Evolutionary conservation across 1,284 basidiomycete species (phyloP).

Genomic region (Cryptococcus deneoformans): DNA sequence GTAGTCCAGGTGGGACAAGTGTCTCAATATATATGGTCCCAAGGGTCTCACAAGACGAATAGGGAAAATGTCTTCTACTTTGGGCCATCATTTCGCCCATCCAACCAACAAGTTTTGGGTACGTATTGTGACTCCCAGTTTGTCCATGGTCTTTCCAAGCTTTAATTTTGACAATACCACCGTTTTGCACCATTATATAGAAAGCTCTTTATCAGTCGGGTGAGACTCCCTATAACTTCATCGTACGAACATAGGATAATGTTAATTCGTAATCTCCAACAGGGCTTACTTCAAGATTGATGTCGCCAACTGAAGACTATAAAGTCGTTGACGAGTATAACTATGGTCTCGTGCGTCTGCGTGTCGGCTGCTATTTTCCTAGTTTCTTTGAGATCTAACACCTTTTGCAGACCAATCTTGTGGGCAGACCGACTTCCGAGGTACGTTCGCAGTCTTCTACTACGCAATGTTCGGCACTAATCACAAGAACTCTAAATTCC

Average conservation of each 20-base stretch:
- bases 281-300: constrained; percentile 57
- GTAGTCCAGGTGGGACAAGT: too few species aligned
- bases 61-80: constrained; percentile 59
- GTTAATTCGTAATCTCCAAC: neutral
- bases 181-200: constrained; percentile 21
- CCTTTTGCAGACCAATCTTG: constrained; percentile 58
- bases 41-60: constrained; percentile 35
- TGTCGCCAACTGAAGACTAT: constrained; percentile 37
- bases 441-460: constrained; percentile 33
- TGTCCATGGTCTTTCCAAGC: neutral
- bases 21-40: too few species aligned
- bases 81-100: constrained; percentile 69
- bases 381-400: neutral
- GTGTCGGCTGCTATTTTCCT: neutral
- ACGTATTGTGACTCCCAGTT: constrained; percentile 1
- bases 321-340: constrained; percentile 41
- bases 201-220: constrained; percentile 58
- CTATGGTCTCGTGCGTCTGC: constrained; percentile 54
- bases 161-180: neutral
- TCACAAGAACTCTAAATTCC: neutral
- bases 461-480: neutral
- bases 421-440: constrained; percentile 59
- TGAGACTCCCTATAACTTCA: constrained; percentile 21
- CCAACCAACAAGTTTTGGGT: constrained; percentile 59
- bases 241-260: neutral